These are phyloP conservation scores for Brettanomyces sp. DNA, from an alignment of 805 yeast genomes.

Conservation along the genomic window DNA sequence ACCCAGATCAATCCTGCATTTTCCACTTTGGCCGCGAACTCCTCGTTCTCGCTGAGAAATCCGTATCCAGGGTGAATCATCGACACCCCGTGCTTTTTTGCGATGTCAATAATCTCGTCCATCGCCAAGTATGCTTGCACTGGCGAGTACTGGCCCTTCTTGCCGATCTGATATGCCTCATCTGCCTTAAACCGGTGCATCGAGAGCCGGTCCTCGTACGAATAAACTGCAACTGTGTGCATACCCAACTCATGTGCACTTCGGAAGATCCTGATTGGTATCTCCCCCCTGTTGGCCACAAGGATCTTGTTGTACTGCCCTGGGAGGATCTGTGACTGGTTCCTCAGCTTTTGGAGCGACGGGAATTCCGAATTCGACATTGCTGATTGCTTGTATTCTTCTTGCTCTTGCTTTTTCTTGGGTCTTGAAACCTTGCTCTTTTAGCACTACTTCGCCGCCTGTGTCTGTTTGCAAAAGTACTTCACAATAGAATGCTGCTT, in stretches of 20 bases:
- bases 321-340: slow-evolving; percentile 37
- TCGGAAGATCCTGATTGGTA: slow-evolving; percentile 83
- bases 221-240: slow-evolving; percentile 95
- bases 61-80: slow-evolving; percentile 95
- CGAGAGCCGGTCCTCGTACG: slow-evolving; percentile 89
- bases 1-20: slow-evolving; percentile 91
- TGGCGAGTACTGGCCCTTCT: slow-evolving; percentile 82
- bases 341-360: slow-evolving; percentile 27
- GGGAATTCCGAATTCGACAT: slow-evolving; percentile 27
- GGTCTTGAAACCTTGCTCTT: too few species aligned
- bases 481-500: too few species aligned
- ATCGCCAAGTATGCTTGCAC: slow-evolving; percentile 94
- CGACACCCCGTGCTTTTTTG: slow-evolving; percentile 65
- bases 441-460: too few species aligned
- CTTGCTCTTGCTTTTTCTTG: too few species aligned
- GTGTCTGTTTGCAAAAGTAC: too few species aligned
- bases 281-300: slow-evolving; percentile 81
- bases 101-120: slow-evolving; percentile 87
- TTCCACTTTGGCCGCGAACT: slow-evolving; percentile 85
- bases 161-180: slow-evolving; percentile 88
- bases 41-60: slow-evolving; percentile 82
- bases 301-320: slow-evolving; percentile 47
- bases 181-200: slow-evolving; percentile 94
- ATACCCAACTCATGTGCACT: slow-evolving; percentile 95
- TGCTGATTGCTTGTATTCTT: too few species aligned